These are phyloP conservation scores for Bromus sterilis DNA, from an alignment of 176 grass and related monocot species.

Conservation along the genomic window DNA sequence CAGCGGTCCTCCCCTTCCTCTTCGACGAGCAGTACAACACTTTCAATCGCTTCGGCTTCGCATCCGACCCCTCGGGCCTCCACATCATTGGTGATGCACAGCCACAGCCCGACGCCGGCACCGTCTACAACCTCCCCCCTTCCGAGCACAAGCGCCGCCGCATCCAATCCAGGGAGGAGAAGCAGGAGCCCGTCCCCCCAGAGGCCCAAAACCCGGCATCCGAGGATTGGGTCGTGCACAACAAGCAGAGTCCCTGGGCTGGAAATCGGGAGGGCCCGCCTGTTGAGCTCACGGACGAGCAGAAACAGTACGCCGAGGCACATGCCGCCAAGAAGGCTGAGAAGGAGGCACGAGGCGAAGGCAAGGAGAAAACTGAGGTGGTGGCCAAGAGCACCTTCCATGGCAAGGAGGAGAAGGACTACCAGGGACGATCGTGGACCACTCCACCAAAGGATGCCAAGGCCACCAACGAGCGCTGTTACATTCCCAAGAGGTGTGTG, in stretches of 20 bases:
- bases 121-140: constrained; percentile 81
- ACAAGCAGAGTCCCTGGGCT: constrained; percentile 83
- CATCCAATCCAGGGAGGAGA: constrained; percentile 42
- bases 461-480: constrained; percentile 66
- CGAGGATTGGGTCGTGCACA: constrained; percentile 86
- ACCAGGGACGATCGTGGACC: constrained; percentile 95
- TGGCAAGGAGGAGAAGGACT: constrained; percentile 87
- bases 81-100: constrained; percentile 62
- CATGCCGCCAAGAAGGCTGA: constrained; percentile 93
- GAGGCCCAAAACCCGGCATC: constrained; percentile 59
- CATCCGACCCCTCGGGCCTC: constrained; percentile 77
- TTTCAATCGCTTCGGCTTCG: constrained; percentile 85
- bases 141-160: constrained; percentile 93
- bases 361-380: constrained; percentile 49
- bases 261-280: constrained; percentile 58
- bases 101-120: constrained; percentile 41
- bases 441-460: constrained; percentile 90
- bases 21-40: constrained; percentile 99
- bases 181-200: constrained; percentile 11
- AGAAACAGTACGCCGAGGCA: constrained; percentile 80
- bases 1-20: constrained; percentile 74
- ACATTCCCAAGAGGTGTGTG: constrained; percentile 89
- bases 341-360: constrained; percentile 76
- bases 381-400: constrained; percentile 86
- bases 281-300: constrained; percentile 84